Percentiles rank a stretch among this genome's conserved stretches.
phyloP scores from a whole-genome alignment of 768 basidiomycete species.

The Leccinum sublutescens region DNA sequence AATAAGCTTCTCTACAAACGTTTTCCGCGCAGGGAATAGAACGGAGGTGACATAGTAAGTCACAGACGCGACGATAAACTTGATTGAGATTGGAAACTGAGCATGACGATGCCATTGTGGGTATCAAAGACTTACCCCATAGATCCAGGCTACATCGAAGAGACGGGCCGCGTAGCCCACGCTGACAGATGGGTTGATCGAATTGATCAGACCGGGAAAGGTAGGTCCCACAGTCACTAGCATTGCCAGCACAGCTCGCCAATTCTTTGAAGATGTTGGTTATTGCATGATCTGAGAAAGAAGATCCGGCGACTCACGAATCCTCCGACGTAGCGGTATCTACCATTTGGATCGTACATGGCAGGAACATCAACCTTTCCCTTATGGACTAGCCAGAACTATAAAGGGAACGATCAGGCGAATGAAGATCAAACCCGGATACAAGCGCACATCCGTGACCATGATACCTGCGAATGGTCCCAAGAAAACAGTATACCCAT shows the following conservation, averaged over 20 bases:
- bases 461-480: conserved; percentile 83
- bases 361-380: conserved; percentile 77
- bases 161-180: conserved; percentile 57
- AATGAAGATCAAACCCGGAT: not conserved
- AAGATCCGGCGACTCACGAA: conserved; percentile 48
- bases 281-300: not conserved
- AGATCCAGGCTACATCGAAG: conserved; percentile 76
- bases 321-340: conserved; percentile 76
- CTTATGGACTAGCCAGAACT: conserved; percentile 79
- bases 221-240: conserved; percentile 67
- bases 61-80: conserved; percentile 26
- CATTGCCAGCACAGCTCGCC: conserved; percentile 73
- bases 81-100: not conserved
- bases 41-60: conserved; percentile 29
- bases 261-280: conserved; percentile 55
- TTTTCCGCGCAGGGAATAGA: conserved; percentile 26
- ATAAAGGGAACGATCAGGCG: conserved; percentile 6
- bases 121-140: conserved; percentile 50
- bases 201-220: conserved; percentile 73
- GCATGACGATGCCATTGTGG: not conserved
- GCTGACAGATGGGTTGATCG: conserved; percentile 62
- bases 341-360: conserved; percentile 77
- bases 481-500: conserved; percentile 81
- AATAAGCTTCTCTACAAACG: conserved; percentile 27
- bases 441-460: conserved; percentile 50